Evolutionary conservation across 83 land plant genomes (phyloP), one percentile per base, ranked within the genome.

Genomic region (Picea abies): DNA sequence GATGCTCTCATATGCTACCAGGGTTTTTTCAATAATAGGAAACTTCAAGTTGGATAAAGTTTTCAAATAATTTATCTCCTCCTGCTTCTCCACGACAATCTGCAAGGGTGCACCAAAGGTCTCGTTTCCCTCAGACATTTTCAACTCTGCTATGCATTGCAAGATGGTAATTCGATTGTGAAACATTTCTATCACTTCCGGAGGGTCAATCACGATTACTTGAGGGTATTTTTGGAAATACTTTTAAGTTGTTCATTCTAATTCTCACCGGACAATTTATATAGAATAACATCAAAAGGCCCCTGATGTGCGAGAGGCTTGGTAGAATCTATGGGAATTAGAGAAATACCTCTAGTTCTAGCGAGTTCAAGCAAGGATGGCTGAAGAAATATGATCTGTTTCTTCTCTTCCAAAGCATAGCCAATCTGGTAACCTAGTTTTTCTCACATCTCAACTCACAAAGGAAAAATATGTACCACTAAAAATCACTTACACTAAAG

Each of bases 231-330:
- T 81, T 9, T 19, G 32, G 22, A 79, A 61, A 70, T 84, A 89
- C 14, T 82, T 35, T 58, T 52, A 76, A 82, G 49, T 69, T 69
- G 76, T 35, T 72, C 68, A 23, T 81, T 86, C 91, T 79, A 82
- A 15, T 68, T 58, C 25, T 52, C n/a, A 25, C 80, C 84, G 4
- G 79, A 39, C 20, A 84, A 82, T 82, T 89, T 89, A 83, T 89
- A 89, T 6, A 89, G 49, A 67, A 89, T 86, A 79, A 87, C 91
- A 35, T 89, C 86, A 65, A 87, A 89, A 17, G 90, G 91, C 4
- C 91, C 91, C 64, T 89, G 89, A 1, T 84, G 64, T 2, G 69
- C 82, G 1, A 89, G 80, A 49, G 89, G 83, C 44, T 47, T 79
- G 69, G 80, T n/a, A 25, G 80, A 63, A 71, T 89, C 90, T 16